Evolutionary conservation across 2,329 filamentous ascomycete species (phyloP), one percentile per base, ranked within the genome.

Genomic region (Fusarium drepaniforme): DNA sequence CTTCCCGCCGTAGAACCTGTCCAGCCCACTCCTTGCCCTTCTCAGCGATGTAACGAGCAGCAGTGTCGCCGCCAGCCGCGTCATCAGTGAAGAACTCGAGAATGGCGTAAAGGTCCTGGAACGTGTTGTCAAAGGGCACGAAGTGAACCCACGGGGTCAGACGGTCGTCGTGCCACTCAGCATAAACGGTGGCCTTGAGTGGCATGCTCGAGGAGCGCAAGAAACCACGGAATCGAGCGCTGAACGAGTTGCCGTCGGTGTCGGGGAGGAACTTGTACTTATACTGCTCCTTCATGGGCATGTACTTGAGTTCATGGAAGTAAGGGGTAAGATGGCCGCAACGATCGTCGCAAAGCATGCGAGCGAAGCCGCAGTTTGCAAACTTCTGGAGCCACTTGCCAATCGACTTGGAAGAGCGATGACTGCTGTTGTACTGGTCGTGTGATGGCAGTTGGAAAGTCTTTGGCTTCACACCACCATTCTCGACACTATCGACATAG

Each of bases 111-210:
- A 94, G 80, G 57, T 94, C 93, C 63, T 89, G 85, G 69, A 90
- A 93, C 2, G 89, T 89, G 77, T 93, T 93, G 80, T 94, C 91
- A 77, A 95, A 87, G 3, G 93, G 93, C 1, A 92, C 89, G 76
- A 93, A 95, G 82, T 95, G 93, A 72, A 89, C 84, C 93, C 93
- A 95, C 0, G 92, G 90, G 16, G 90, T 83, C 1, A 95, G 85
- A 8, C 93, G 87, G 51, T 89, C 88, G 79, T 94, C 93, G 79
- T 94, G 93, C 93, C 93, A 95, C 80, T 95, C 93, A 11, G 89
- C 85, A 80, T 93, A 95, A 51, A 94, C 87, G 5, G 93, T 94
- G 15, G 90, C 88, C 82, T 95, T 95, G 79, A 95, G 88, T 2
- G 91, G 91, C 38, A 93, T 81, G 56, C 89, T 91, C 2, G 89